Evolutionary conservation across 352 stramenopile species (phyloP).

Genomic region (Thraustotheca clavata): DNA sequence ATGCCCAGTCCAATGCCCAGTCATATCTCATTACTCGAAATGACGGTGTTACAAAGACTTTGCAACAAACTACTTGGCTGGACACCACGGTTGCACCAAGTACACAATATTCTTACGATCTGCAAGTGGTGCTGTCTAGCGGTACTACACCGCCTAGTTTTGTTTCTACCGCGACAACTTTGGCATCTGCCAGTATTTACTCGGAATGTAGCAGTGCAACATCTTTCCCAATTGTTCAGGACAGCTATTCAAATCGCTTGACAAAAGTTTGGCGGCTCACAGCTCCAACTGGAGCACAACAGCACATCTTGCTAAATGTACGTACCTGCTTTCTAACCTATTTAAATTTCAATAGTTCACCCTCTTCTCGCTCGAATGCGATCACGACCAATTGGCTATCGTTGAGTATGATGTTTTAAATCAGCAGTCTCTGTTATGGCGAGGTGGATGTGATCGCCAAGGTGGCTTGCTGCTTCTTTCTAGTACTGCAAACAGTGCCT

Average conservation of each 20-base stretch:
- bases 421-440: not conserved
- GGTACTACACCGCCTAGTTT: not conserved
- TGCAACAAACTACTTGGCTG: not conserved
- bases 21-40: not conserved
- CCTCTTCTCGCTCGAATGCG: constrained; percentile 2
- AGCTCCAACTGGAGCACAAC: not conserved
- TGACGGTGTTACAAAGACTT: not conserved
- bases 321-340: not conserved
- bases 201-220: not conserved
- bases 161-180: not conserved
- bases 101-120: not conserved
- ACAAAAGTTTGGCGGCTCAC: not conserved
- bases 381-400: not conserved
- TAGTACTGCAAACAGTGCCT: not conserved
- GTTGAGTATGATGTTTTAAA: not conserved
- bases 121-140: not conserved
- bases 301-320: constrained; percentile 9
- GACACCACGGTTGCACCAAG: not conserved
- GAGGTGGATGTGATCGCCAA: not conserved
- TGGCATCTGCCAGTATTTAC: not conserved
- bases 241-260: not conserved
- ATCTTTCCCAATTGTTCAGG: not conserved
- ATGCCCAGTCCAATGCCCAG: not conserved
- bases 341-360: constrained; percentile 1
- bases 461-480: not conserved